Conservation (phyloP, 768 basidiomycete species). For the Mycena amicta region DNA sequence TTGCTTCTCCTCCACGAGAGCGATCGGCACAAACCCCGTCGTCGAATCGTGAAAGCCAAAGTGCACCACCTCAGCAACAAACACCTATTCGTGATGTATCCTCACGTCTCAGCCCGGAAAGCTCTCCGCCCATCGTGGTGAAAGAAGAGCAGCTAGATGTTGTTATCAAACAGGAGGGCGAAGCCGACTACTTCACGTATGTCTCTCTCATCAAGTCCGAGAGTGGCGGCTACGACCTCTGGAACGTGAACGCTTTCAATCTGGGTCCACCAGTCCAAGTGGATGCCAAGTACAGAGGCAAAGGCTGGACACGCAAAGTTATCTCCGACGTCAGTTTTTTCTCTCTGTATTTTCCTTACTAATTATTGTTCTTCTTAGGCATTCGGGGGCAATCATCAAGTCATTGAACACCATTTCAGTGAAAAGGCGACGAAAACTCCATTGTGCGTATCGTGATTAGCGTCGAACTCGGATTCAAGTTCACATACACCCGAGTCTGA, state of each 20-base stretch:
- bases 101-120: too few species aligned
- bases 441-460: neutral
- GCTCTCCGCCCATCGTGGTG: neutral
- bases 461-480: neutral
- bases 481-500: slow-evolving; percentile 2
- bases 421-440: neutral
- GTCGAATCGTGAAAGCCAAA: too few species aligned
- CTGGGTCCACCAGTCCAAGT: slow-evolving; percentile 14
- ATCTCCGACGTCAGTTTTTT: slow-evolving; percentile 16
- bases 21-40: too few species aligned
- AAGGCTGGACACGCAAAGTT: slow-evolving; percentile 21
- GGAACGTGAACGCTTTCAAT: slow-evolving; percentile 9
- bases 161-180: neutral
- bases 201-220: neutral
- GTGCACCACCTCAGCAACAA: too few species aligned
- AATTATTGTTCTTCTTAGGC: slow-evolving; percentile 1
- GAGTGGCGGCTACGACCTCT: neutral
- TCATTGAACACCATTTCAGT: neutral
- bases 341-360: neutral
- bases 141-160: neutral
- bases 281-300: neutral
- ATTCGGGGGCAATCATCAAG: slow-evolving; percentile 7
- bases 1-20: too few species aligned
- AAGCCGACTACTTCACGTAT: neutral
- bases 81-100: too few species aligned